A percentile compares a stretch with the other conserved stretches of the same genome.
Evolutionary conservation across 202 grass and related monocot species (phyloP).

Genomic region (Alloteropsis angusta): DNA sequence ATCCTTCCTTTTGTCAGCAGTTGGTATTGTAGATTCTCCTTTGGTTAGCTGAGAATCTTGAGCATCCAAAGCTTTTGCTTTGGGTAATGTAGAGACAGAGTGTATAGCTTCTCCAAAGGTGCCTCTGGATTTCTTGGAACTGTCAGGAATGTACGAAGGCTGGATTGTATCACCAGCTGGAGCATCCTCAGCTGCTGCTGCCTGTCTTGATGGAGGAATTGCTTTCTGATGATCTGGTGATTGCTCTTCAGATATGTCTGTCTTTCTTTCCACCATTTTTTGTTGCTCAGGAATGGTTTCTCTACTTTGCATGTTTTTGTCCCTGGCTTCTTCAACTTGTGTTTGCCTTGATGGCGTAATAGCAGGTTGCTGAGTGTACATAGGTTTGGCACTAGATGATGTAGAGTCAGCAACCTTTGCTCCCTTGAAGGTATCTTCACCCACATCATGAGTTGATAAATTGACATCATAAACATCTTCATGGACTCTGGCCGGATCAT

Average conservation of each 20-base stretch:
- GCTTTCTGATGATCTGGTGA: background rate
- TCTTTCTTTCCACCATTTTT: background rate
- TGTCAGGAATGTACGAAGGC: too few species aligned
- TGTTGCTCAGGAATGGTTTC: background rate
- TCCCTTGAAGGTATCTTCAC: background rate
- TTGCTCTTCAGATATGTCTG: background rate
- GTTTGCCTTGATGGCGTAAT: background rate
- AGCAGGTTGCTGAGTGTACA: background rate
- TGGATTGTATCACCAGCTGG: background rate
- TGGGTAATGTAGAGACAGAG: background rate
- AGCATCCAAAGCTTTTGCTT: conserved; percentile 1
- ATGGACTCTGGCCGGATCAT: background rate
- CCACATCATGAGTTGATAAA: background rate
- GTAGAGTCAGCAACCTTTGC: background rate
- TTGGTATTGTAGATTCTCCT: background rate
- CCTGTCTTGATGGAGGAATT: background rate
- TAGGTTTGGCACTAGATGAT: background rate
- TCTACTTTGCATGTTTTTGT: background rate
- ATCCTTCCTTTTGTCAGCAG: conserved; percentile 3
- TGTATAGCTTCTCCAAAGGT: too few species aligned
- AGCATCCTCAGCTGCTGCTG: background rate
- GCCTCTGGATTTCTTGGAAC: too few species aligned
- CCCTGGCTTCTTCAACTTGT: background rate
- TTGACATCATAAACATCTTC: background rate
- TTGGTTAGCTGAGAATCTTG: conserved; percentile 4